Conservation (phyloP, 306 rosid species). For the Medicago lupulina region DNA sequence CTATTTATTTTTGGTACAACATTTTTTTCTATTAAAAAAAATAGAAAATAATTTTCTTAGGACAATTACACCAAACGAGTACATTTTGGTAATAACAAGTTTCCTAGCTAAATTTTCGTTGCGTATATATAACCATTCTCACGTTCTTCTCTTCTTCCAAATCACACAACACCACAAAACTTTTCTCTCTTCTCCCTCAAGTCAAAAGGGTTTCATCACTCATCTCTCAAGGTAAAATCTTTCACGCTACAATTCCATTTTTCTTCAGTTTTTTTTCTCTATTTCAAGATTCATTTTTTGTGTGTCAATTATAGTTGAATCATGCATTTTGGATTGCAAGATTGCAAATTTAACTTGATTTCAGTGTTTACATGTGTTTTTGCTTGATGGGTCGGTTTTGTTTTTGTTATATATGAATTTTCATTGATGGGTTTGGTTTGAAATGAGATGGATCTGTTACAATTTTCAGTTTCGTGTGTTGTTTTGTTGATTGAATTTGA, state of each 20-base stretch:
- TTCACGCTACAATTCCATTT: neutral
- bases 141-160: conserved; percentile 30
- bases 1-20: too few species aligned
- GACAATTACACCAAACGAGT: conserved; percentile 40
- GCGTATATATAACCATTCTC: conserved; percentile 56
- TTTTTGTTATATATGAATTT: neutral
- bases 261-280: neutral
- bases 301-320: neutral
- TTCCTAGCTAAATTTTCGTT: conserved; percentile 45
- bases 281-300: neutral
- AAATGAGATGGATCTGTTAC: conserved; percentile 49
- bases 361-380: neutral
- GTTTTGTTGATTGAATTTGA: neutral
- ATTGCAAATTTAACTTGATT: neutral
- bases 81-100: conserved; percentile 41
- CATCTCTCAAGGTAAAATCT: conserved; percentile 38
- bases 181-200: conserved; percentile 1
- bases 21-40: too few species aligned
- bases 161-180: neutral
- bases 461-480: conserved; percentile 31
- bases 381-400: conserved; percentile 6
- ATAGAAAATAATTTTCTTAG: too few species aligned
- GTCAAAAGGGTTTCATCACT: conserved; percentile 33
- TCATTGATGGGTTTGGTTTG: conserved; percentile 26
- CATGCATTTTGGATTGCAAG: conserved; percentile 8